Base-by-base conservation (phyloP, 208 protist genomes). In the Borovskyia barvae region DNA sequence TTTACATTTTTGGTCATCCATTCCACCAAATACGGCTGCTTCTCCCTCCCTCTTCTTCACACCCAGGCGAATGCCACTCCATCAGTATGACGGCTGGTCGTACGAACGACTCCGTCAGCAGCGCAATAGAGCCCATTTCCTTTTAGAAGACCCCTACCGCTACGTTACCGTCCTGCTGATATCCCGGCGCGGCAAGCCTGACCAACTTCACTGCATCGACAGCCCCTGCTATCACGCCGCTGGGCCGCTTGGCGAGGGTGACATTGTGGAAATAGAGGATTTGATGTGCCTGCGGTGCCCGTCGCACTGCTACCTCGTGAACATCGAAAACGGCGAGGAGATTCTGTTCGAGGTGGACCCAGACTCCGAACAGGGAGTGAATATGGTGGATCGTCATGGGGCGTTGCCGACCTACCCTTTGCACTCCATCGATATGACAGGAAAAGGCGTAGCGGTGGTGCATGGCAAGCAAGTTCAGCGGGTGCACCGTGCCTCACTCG, bases 21-120 rank as follows among this genome's bases (percentile, higher is more conserved):
- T 45, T 45, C 33, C 15, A 6, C 17, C 30, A 14, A 26, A 40
- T 30, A 26, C 50, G 7, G 2, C 29, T 43, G 20, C 19, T 41
- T 22, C 30, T 56, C 24, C 29, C 11, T 15, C 15, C 17, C 40
- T 25, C 33, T 8, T 43, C 43, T n/a, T 33, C 35, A 28, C 35
- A 12, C 17, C 25, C 15, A 11, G 19, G 32, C 53, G 12, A 48
- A 80, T 77, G 74, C 62, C 66, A 17, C 37, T 72, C 19, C 72
- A 92, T 41, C 74, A 89, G 63, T 92, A 87, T 49, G 82, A 92
- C 2, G 82, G 85, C 37, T 94, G 88, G 85, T 89, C 82, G 3
- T 82, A 87, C 49, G 88, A 83, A 33, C 62, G 72, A 19, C 55
- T 94, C 7, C 77, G 79, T 0, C 22, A 54, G 40, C 82, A 92